Evolutionary conservation across 1,139 yeast genomes (phyloP), one percentile per base, ranked within the genome.

Genomic region (Petasospora fabianii): DNA sequence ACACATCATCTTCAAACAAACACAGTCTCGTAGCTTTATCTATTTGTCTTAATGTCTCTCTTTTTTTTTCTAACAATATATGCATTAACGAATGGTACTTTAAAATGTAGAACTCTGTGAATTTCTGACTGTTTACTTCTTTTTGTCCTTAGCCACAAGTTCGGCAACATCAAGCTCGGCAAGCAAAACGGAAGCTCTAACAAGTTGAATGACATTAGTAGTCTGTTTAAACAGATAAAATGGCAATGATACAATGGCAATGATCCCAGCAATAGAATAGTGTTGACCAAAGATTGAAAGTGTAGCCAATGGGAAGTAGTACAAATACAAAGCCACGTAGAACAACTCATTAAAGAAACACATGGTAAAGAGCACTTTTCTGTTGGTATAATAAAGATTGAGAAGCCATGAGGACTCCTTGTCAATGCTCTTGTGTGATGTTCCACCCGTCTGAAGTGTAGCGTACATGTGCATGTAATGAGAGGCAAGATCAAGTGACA

Each of bases 391-490:
- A 69, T 94, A 94, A 49, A 90, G 71, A 50, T 82, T 76, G 58
- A 94, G 71, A 42, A 92, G 71, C 70, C 78, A 75, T 47, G 82
- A 77, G 36, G 84, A 79, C 50, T 79, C 78, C 51, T 76, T 69
- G 47, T 80, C 85, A 43, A 94, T 86, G 51, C 79, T 77, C 68
- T 94, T 94, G 67, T 94, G 99, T 30, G 90, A 79, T 13, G 76
- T 58, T 10, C 85, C 80, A 12, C 97, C 97, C 34, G 79, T 70
- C 38, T 81, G 74, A 54, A 90, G 68, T 70, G 87, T 85, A 39
- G 97, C 96, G 62, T 90, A 90, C 98, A 94, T 92, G 69, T 94
- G 98, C 84, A 94, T 86, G 66, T 94, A 94, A 60, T 94, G 99
- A 41, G 95, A 84, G 2, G 97, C 90, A 56, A 94, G 73, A 63